Base-by-base conservation (phyloP, 2,329 filamentous ascomycete species). In the Stachybotrys chlorohalonatus region DNA sequence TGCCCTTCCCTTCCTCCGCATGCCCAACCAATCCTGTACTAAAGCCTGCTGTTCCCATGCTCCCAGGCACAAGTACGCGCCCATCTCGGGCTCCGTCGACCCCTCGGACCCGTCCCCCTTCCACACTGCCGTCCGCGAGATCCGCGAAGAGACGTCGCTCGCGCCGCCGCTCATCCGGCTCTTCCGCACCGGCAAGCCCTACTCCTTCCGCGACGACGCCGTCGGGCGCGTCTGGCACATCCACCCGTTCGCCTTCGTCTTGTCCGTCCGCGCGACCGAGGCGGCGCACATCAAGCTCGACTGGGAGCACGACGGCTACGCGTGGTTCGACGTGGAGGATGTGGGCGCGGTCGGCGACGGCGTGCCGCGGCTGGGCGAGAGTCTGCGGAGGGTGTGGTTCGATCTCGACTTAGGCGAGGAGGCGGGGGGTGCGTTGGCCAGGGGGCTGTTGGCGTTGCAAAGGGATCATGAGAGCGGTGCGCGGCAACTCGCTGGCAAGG, bases 51-150 rank as follows among this genome's bases (percentile, higher is more conserved):
- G 31, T 53, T 16, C 31, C 31, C 39, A 30, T 42, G 51, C 47
- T 39, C 50, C 30, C 57, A 79, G 77, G 61, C 76, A 77, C 62
- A 82, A 78, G 62, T 76, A 83, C 52, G 83, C 82, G 0, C 81
- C 84, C 1, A 79, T 87, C 16, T 83, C 83, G 0, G 85, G 85
- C 45, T 78, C 74, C 54, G 79, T 88, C 52, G 79, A 86, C 3
- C 53, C 69, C 6, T 63, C 67, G 0, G 84, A 87, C 59, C 55
- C 69, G 3, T 75, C 67, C 24, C 79, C 84, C 0, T 65, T 83
- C 6, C 69, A 73, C 3, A 79, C 84, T 0, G 84, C 85, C 31
- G 80, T 79, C 74, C 76, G 85, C 13, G 84, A 87, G 66, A 71
- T 88, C 24, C 61, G 65, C 6, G 84, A 87, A 63, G 84, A 87